A percentile compares a stretch with the other conserved stretches of the same genome.
Evolutionary conservation across 192 early-diverging fungal species (phyloP).

Genomic region (Mortierella claussenii): DNA sequence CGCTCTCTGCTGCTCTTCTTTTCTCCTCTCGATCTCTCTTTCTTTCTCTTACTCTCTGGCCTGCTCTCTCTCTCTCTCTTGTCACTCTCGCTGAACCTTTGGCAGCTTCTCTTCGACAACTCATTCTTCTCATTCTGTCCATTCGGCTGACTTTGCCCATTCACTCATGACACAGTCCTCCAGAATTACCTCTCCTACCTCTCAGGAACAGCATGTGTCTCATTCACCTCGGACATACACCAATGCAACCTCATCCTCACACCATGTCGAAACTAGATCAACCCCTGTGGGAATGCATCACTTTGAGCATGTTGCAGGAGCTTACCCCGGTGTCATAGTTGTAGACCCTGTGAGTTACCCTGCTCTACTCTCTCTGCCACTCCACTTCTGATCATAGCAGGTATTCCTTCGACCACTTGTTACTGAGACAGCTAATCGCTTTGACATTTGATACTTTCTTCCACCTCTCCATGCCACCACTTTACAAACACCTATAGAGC

Average conservation of each 20-base stretch:
- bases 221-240: constrained; percentile 21
- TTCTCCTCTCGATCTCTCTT: not conserved
- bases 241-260: constrained; percentile 9
- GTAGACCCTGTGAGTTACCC: constrained; percentile 48
- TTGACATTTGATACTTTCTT: not conserved
- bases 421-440: no score
- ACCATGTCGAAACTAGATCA: constrained; percentile 17
- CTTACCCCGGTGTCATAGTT: constrained; percentile 40
- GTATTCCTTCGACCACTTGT: no score
- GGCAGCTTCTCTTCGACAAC: not conserved
- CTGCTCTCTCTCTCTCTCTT: not conserved
- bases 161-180: constrained; percentile 27
- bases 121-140: not conserved
- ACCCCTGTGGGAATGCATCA: constrained; percentile 11
- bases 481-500: constrained; percentile 3
- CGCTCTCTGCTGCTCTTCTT: not conserved
- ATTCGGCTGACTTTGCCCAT: no score
- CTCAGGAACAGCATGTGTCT: constrained; percentile 7
- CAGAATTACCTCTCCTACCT: constrained; percentile 15
- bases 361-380: not conserved
- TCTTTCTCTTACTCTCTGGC: not conserved
- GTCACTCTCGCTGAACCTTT: no score
- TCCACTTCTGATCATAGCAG: no score
- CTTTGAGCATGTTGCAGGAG: constrained; percentile 31
- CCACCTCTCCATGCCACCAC: not conserved